Percentiles rank a stretch among this genome's conserved stretches.
Evolutionary conservation across 495 filamentous ascomycete species (phyloP).

Genomic region (Aspergillus heteromorphus): DNA sequence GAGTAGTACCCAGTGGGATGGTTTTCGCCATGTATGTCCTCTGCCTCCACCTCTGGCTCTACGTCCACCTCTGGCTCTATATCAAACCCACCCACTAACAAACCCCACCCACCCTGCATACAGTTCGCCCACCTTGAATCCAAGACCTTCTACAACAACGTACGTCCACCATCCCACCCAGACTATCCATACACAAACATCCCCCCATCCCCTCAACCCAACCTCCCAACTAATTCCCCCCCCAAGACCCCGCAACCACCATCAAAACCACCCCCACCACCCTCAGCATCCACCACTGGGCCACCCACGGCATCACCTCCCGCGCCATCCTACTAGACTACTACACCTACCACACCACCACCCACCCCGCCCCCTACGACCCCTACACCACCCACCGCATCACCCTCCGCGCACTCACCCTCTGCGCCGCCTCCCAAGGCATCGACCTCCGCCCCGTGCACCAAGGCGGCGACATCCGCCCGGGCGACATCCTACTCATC

Average conservation of each 20-base stretch:
- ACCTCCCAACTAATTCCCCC: background rate
- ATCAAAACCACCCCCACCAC: constrained; percentile 47
- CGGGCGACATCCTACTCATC: constrained; percentile 64
- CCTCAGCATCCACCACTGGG: constrained; percentile 44
- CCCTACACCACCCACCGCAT: constrained; percentile 58
- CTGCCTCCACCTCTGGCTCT: background rate
- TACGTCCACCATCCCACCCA: constrained; percentile 7
- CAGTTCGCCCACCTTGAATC: constrained; percentile 40
- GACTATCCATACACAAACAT: constrained; percentile 4
- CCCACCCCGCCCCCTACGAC: constrained; percentile 44
- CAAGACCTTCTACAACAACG: constrained; percentile 49
- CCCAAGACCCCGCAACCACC: constrained; percentile 28
- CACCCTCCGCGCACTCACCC: constrained; percentile 49
- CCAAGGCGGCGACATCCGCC: constrained; percentile 56
- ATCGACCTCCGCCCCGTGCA: constrained; percentile 36
- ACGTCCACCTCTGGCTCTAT: background rate
- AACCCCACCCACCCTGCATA: constrained; percentile 4
- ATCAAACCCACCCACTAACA: constrained; percentile 9
- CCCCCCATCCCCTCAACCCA: no score
- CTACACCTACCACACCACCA: constrained; percentile 28
- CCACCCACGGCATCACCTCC: constrained; percentile 42
- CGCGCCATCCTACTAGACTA: constrained; percentile 50
- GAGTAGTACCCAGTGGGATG: constrained; percentile 70
- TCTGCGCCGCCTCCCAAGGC: constrained; percentile 48
- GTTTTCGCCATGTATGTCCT: constrained; percentile 53